phyloP scores from a whole-genome alignment of 805 yeast genomes.

The Cyberlindnera misumaiensis region DNA sequence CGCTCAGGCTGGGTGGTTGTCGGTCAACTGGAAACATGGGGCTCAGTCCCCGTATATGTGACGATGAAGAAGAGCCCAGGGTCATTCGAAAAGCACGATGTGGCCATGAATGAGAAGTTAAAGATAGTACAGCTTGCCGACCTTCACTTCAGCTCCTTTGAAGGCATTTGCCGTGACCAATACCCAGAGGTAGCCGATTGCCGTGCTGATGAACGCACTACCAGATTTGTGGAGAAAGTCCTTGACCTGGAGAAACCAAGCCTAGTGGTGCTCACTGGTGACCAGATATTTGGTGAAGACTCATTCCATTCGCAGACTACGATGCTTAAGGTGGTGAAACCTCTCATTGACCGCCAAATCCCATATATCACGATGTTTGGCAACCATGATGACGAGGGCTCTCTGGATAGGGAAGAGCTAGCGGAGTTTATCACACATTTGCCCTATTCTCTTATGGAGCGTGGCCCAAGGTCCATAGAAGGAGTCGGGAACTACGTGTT shows the following conservation, averaged over 20 bases:
- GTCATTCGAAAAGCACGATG: conserved; percentile 15
- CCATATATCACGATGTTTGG: conserved; percentile 89
- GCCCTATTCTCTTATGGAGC: conserved; percentile 59
- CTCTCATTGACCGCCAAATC: conserved; percentile 57
- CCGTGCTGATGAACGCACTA: conserved; percentile 58
- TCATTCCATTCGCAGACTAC: conserved; percentile 81
- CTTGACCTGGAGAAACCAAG: conserved; percentile 78
- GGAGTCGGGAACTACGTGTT: conserved; percentile 82
- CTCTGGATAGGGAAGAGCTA: conserved; percentile 49
- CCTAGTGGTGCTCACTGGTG: conserved; percentile 83
- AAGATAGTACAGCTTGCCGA: conserved; percentile 89
- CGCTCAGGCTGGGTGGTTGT: conserved; percentile 56
- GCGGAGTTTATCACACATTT: conserved; percentile 49
- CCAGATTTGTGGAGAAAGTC: conserved; percentile 51
- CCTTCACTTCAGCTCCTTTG: conserved; percentile 81
- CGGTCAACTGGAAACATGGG: conserved; percentile 3
- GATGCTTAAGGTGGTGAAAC: conserved; percentile 65
- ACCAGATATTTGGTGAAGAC: conserved; percentile 77
- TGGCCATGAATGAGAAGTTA: conserved; percentile 46
- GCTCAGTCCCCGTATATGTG: conserved; percentile 16
- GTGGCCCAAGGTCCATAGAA: conserved; percentile 60
- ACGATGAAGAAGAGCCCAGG: conserved; percentile 11
- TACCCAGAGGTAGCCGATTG: conserved; percentile 54
- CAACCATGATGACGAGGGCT: conserved; percentile 91
- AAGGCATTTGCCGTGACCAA: conserved; percentile 74